A percentile compares a stretch with the other conserved stretches of the same genome.
phyloP scores from a whole-genome alignment of 768 basidiomycete species.

The Macrolepiota albuminosa region DNA sequence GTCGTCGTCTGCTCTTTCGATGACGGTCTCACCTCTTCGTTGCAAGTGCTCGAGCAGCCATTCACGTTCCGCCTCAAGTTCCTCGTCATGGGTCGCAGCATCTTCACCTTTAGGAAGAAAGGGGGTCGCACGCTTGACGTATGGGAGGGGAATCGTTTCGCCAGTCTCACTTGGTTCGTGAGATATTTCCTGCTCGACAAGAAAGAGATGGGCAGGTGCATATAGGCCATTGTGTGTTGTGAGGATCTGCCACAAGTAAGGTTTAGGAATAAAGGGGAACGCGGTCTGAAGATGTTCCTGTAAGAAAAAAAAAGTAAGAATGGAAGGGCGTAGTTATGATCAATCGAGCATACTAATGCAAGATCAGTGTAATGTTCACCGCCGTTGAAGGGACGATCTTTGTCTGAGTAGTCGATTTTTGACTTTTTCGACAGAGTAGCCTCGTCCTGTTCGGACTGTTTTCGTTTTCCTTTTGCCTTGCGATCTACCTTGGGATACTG shows the following conservation, averaged over 20 bases:
- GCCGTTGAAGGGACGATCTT: constrained; percentile 38
- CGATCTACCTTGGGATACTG: constrained; percentile 50
- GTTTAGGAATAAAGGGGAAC: constrained; percentile 55
- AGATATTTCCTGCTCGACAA: constrained; percentile 34
- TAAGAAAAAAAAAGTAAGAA: not conserved
- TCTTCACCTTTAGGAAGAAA: constrained; percentile 25
- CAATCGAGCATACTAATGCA: constrained; percentile 41
- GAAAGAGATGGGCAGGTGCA: constrained; percentile 56
- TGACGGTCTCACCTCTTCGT: constrained; percentile 2
- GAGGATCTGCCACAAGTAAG: constrained; percentile 46
- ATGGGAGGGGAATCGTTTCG: constrained; percentile 27
- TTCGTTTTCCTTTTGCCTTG: constrained; percentile 28
- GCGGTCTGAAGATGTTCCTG: constrained; percentile 51
- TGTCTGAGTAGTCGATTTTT: constrained; percentile 51
- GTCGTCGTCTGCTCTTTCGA: constrained; percentile 22
- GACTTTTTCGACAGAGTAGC: constrained; percentile 27
- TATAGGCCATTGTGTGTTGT: constrained; percentile 42
- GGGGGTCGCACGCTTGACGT: constrained; percentile 27
- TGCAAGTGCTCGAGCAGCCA: constrained; percentile 39
- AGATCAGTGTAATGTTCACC: constrained; percentile 44
- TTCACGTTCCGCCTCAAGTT: constrained; percentile 37
- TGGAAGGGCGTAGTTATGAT: not conserved
- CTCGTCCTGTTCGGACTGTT: constrained; percentile 28
- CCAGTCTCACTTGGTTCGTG: constrained; percentile 6
- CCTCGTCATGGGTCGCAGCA: constrained; percentile 29